These are phyloP conservation scores for Candida xiaguanensis DNA, from an alignment of 805 yeast genomes.

Conservation along the genomic window DNA sequence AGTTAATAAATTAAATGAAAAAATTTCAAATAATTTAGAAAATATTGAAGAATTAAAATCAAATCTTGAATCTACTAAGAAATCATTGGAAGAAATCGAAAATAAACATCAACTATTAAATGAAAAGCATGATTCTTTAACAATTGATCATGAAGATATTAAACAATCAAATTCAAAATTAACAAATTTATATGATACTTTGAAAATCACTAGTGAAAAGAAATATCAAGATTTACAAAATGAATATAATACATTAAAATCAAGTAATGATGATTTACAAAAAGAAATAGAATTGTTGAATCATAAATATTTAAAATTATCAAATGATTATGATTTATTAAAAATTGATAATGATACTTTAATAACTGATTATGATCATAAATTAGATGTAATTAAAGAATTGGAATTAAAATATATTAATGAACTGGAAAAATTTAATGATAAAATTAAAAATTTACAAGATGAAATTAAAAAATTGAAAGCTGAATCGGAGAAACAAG, in stretches of 20 bases:
- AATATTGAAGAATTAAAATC: neutral
- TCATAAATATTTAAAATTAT: neutral
- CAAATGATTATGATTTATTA: neutral
- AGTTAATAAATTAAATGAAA: neutral
- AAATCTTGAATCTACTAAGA: neutral
- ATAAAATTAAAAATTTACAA: neutral
- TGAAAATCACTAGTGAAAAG: neutral
- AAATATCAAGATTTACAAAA: neutral
- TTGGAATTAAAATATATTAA: neutral
- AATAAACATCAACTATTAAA: neutral
- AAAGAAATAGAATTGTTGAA: neutral
- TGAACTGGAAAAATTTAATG: neutral
- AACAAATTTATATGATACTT: neutral
- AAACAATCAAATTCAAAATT: neutral
- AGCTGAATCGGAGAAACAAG: constrained; percentile 1
- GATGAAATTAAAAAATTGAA: neutral
- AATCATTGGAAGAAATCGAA: neutral
- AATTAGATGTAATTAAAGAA: neutral
- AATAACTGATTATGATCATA: neutral
- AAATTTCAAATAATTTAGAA: neutral
- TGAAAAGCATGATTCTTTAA: neutral
- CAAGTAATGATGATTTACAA: neutral
- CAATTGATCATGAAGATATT: neutral
- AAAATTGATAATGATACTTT: neutral
- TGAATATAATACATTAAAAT: neutral